Base-by-base conservation (phyloP, 2,329 filamentous ascomycete species). In the Pestalotiopsis sp. region DNA sequence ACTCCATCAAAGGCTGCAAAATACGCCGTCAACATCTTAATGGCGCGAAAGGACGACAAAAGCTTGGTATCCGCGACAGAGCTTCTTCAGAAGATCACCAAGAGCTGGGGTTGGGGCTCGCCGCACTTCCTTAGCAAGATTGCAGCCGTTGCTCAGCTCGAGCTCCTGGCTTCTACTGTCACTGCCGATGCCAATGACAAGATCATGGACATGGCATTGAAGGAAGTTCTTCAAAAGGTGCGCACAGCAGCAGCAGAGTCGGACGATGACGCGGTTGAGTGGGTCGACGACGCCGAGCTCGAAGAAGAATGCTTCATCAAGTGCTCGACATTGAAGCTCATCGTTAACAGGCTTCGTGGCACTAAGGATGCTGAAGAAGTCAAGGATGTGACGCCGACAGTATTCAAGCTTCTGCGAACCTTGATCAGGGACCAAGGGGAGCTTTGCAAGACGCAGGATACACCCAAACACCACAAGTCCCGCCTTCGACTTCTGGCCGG, bases 21-120 rank as follows among this genome's bases (percentile, higher is more conserved):
- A 80, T 94, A 98, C 81, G 96, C 96, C 0, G 90, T 98, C 63
- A 95, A 93, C 36, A 94, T 99, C 72, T 86, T 99, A 67, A 89
- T 97, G 80, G 91, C 93, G 45, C 91, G 91, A 73, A 84, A 85
- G 60, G 86, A 89, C 25, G 90, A 95, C 73, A 96, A 93, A 78
- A 92, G 86, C 73, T 81, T 95, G 76, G 92, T 97, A 83, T 93
- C 94, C 69, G 93, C 94, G 7, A 94, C 92, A 66, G 94, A 97
- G 73, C 86, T 99, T 12, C 81, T 98, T 7, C 88, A 91, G 67
- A 92, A 91, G 77, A 91, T 91, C 69, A 88, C 93, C 72, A 90
- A 93, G 72, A 87, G 90, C 65, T 95, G 93, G 84, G 84, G 87
- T 2, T 95, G 94, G 72, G 93, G 90, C 1, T 86, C 88, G 12